Percentiles rank a stretch among this genome's conserved stretches.
Evolutionary conservation across 306 rosid species (phyloP).

Genomic region (Spatholobus suberectus): DNA sequence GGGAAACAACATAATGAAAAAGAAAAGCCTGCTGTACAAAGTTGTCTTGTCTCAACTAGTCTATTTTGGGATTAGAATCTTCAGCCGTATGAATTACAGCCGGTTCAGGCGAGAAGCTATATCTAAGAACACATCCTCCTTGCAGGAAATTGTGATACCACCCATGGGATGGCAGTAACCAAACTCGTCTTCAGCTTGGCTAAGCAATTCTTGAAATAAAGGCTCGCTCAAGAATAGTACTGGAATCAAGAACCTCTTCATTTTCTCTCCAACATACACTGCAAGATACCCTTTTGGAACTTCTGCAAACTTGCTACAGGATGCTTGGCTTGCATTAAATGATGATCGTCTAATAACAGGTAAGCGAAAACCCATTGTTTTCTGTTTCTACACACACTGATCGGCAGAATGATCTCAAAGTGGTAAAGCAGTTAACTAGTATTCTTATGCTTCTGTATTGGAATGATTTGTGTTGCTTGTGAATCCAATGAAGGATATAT

Average conservation of each 20-base stretch:
- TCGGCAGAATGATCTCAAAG: too few species aligned
- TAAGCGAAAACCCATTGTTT: conserved; percentile 43
- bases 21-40: not conserved
- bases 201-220: conserved; percentile 48
- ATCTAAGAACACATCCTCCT: conserved; percentile 47
- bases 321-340: conserved; percentile 18
- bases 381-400: not conserved
- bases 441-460: not conserved
- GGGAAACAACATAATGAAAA: conserved; percentile 1
- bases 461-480: conserved; percentile 32
- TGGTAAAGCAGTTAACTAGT: not conserved
- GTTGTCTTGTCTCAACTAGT: conserved; percentile 28
- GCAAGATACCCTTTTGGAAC: conserved; percentile 57
- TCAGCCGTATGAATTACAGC: not conserved
- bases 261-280: conserved; percentile 59
- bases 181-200: conserved; percentile 52
- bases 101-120: conserved; percentile 39
- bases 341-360: conserved; percentile 36
- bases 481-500: conserved; percentile 3
- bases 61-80: not conserved
- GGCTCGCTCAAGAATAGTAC: conserved; percentile 50
- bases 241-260: conserved; percentile 53
- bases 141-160: conserved; percentile 60
- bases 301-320: not conserved
- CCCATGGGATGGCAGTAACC: conserved; percentile 62